These are phyloP conservation scores for Elongisporangium prolatum DNA, from an alignment of 352 stramenopile species.

Conservation along the genomic window DNA sequence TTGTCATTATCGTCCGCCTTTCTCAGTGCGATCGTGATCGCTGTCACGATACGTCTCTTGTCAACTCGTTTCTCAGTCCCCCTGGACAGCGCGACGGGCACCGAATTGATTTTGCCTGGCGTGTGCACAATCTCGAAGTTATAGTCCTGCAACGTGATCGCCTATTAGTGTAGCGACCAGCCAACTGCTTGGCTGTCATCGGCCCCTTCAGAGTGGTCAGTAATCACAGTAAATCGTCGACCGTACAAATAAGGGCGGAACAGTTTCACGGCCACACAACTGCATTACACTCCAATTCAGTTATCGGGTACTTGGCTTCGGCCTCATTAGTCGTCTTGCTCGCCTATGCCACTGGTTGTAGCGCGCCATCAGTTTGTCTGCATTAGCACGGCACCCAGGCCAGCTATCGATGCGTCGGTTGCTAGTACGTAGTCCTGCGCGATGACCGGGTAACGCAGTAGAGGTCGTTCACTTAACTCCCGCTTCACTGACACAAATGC, in stretches of 20 bases:
- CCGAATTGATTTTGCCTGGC: constrained; percentile 8
- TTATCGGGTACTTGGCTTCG: constrained; percentile 16
- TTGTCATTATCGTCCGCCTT: too few species aligned
- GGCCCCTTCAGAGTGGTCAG: constrained; percentile 24
- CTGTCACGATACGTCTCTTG: too few species aligned
- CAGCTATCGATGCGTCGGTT: constrained; percentile 14
- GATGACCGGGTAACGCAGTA: constrained; percentile 19
- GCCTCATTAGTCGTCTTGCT: constrained; percentile 14
- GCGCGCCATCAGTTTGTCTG: constrained; percentile 9
- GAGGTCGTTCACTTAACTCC: neutral
- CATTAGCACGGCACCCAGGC: constrained; percentile 14
- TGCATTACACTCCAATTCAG: constrained; percentile 19
- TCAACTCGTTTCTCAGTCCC: too few species aligned
- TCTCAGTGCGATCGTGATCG: too few species aligned
- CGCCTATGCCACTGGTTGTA: constrained; percentile 11
- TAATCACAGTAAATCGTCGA: constrained; percentile 9
- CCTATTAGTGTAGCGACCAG: constrained; percentile 10
- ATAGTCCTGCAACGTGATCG: constrained; percentile 16
- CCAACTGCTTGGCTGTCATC: constrained; percentile 8
- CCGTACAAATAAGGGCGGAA: constrained; percentile 20
- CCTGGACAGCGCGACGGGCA: constrained; percentile 19
- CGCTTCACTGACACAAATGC: constrained; percentile 15
- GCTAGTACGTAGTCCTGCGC: constrained; percentile 12
- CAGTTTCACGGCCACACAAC: constrained; percentile 16
- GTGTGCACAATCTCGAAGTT: constrained; percentile 13